Percentiles rank a stretch among this genome's conserved stretches.
Evolutionary conservation across 2,329 filamentous ascomycete genomes (phyloP).

Genomic region (Cercospora zeae-maydis): DNA sequence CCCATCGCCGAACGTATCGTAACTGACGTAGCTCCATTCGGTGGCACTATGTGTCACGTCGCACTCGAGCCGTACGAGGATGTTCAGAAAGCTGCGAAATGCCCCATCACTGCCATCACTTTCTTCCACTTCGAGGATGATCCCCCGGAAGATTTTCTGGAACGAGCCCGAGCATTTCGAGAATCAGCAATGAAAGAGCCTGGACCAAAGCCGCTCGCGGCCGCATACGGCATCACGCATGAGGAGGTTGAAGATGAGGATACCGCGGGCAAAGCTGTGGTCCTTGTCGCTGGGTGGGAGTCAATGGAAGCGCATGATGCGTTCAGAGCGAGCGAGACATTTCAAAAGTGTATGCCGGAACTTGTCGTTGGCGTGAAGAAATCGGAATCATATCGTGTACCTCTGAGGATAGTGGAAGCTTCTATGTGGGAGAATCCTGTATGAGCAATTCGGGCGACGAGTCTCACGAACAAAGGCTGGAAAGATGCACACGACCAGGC

Average conservation of each 20-base stretch:
- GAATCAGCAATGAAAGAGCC: not conserved
- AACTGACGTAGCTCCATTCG: not conserved
- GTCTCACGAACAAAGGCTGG: no score
- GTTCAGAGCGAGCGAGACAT: conserved; percentile 11
- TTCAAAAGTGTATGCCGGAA: conserved; percentile 7
- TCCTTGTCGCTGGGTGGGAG: conserved; percentile 17
- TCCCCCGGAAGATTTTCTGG: conserved; percentile 8
- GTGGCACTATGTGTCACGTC: conserved; percentile 11
- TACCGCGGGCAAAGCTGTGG: conserved; percentile 10
- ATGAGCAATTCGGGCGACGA: no score
- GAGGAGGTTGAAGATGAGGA: conserved; percentile 16
- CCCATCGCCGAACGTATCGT: not conserved
- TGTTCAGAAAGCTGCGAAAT: not conserved
- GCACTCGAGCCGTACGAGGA: conserved; percentile 14
- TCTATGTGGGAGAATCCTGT: no score
- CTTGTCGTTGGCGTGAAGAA: conserved; percentile 7
- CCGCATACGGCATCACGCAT: conserved; percentile 13
- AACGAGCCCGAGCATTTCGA: not conserved
- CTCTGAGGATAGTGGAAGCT: not conserved
- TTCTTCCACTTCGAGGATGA: conserved; percentile 15
- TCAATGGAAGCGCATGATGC: conserved; percentile 10
- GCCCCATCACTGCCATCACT: conserved; percentile 13
- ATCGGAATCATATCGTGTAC: not conserved
- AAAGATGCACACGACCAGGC: no score
- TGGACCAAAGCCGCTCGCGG: not conserved